Evolutionary conservation across 495 filamentous ascomycete genomes (phyloP), one percentile per base, ranked within the genome.

Genomic region (Viridothelium virens): DNA sequence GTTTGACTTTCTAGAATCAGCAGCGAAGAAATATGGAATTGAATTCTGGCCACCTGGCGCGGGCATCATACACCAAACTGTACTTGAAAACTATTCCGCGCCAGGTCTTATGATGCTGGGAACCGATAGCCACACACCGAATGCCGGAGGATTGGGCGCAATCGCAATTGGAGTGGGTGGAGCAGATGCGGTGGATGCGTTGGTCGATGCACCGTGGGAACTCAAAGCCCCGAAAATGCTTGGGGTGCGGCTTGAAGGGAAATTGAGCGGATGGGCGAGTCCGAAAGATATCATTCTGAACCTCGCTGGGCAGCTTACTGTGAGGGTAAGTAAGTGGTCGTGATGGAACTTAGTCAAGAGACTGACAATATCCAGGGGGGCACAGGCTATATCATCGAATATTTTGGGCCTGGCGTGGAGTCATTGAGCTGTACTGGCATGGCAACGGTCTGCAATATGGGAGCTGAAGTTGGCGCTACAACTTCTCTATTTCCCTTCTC

Each of bases 91-190:
- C 78, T 98, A 98, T 74, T 90, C 94, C n/a, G 87, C 91, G 3
- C 94, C 94, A 3, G 94, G 94, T 56, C 75, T 97, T 72, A 97
- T 98, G 94, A 96, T 97, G 92, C 84, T 98, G n/a, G 94, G 94
- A 66, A 98, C 94, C 44, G 94, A 98, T 77, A 96, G 92, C 73
- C 94, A 97, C 79, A 97, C 94, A 37, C 94, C 94, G 31, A 97
- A 98, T 75, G 94, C 87, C 14, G 94, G 94, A 75, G 94, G 94
- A 67, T 77, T 98, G 44, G 91, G 89, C 67, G 91, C 91, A 1
- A 95, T 97, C 74, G 95, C 94, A 2, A 98, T 98, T 73, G 94
- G 94, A 78, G 94, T 98, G 39, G 94, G 94, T 69, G 94, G 94
- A 74, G 94, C 94, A 38, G 94, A 98, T 82, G 94, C 94, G 0